These are phyloP conservation scores for Botrytis byssoidea DNA, from an alignment of 2,329 filamentous ascomycete species.

Conservation along the genomic window DNA sequence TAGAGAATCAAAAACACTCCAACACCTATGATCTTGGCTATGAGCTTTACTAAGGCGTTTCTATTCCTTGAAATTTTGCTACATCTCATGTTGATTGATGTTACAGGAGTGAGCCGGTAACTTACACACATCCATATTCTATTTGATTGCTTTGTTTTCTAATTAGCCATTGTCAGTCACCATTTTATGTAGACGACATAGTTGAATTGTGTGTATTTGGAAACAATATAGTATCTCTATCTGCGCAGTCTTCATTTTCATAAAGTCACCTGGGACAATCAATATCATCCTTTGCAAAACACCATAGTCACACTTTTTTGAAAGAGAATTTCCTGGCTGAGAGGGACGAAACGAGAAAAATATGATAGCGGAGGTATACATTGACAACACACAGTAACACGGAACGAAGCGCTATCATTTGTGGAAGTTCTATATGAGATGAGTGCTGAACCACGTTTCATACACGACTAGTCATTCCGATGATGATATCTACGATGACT, in stretches of 20 bases:
- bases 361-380: neutral
- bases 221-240: too few species aligned
- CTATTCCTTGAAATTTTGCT: neutral
- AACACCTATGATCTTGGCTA: neutral
- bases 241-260: neutral
- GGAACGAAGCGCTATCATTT: neutral
- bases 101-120: neutral
- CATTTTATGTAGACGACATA: neutral
- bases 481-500: neutral
- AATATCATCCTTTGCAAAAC: fast-evolving
- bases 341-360: neutral
- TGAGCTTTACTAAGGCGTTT: neutral
- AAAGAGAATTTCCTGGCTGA: neutral
- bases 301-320: neutral
- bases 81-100: neutral
- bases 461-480: neutral
- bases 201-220: too few species aligned
- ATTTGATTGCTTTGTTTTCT: neutral
- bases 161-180: neutral
- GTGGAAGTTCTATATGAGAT: neutral
- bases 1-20: neutral
- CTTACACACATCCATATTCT: neutral
- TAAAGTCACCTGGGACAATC: neutral
- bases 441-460: neutral
- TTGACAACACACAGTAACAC: neutral